These are phyloP conservation scores for Beauveria brongniartii DNA, from an alignment of 2,329 filamentous ascomycete species.

Conservation along the genomic window DNA sequence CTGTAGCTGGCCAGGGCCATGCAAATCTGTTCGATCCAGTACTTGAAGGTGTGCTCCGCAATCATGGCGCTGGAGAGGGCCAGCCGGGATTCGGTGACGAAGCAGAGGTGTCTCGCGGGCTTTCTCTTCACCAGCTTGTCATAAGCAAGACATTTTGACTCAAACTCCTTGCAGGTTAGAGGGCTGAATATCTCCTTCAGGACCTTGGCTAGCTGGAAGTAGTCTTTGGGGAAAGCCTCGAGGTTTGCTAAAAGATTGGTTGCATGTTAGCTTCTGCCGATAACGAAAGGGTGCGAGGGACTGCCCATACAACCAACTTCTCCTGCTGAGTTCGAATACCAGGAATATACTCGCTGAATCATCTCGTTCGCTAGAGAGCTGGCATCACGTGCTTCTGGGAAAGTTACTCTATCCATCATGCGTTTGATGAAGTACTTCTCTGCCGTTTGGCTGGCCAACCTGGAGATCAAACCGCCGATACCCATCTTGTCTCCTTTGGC, in stretches of 20 bases:
- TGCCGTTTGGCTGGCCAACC: background rate
- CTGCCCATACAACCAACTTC: too few relatives aligned
- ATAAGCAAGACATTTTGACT: background rate
- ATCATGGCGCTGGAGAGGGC: background rate
- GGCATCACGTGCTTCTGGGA: background rate
- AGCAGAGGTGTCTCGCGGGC: background rate
- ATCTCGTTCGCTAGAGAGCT: background rate
- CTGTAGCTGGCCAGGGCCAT: background rate
- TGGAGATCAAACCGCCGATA: background rate
- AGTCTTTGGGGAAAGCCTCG: background rate
- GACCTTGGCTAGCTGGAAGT: background rate
- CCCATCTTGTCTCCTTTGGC: background rate
- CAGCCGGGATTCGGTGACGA: background rate
- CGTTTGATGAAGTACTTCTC: background rate
- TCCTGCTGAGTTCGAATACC: background rate
- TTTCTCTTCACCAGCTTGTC: background rate
- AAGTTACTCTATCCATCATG: background rate
- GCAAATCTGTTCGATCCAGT: background rate
- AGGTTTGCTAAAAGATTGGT: background rate
- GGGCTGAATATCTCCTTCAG: background rate
- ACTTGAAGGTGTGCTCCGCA: background rate
- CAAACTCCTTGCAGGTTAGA: background rate
- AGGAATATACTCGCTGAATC: background rate
- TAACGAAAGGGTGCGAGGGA: too few relatives aligned
- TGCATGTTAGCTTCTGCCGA: background rate